Evolutionary conservation across 208 protist genomes (phyloP).

Genomic region (Acanthamoeba lenticulata): DNA sequence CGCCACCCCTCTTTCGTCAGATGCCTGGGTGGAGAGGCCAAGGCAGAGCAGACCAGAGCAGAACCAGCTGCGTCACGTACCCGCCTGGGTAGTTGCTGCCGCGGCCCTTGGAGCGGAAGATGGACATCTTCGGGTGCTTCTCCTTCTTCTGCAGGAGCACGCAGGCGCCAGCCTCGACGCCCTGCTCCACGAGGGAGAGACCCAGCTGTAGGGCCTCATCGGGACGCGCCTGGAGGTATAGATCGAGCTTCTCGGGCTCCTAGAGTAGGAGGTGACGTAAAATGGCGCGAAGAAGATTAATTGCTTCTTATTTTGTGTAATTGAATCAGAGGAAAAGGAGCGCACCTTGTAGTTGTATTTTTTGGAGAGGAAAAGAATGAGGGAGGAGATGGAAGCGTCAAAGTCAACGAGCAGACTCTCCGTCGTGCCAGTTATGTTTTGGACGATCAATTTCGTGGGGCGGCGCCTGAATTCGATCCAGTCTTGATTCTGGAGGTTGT

Average conservation of each 20-base stretch:
- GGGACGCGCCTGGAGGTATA: neutral
- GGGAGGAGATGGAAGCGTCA: neutral
- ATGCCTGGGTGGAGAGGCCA: neutral
- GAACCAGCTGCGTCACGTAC: no score
- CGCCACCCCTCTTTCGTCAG: no score
- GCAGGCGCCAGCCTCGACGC: neutral
- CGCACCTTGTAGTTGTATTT: neutral
- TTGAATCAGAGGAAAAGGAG: neutral
- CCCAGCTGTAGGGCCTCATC: neutral
- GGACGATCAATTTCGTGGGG: neutral
- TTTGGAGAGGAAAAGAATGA: neutral
- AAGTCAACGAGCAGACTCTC: neutral
- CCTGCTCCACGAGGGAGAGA: neutral
- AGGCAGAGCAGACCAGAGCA: no score
- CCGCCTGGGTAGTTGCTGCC: neutral
- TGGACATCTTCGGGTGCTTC: neutral
- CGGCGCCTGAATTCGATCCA: neutral
- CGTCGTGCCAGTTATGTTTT: neutral
- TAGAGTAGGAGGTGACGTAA: neutral
- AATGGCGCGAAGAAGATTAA: neutral
- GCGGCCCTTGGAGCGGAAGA: neutral
- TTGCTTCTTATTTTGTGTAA: neutral
- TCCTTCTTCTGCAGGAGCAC: neutral
- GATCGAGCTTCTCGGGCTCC: neutral
- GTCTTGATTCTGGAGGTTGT: slow-evolving; percentile 9